Conservation (phyloP, 805 yeast species). For the Kodamaea sagamina region DNA sequence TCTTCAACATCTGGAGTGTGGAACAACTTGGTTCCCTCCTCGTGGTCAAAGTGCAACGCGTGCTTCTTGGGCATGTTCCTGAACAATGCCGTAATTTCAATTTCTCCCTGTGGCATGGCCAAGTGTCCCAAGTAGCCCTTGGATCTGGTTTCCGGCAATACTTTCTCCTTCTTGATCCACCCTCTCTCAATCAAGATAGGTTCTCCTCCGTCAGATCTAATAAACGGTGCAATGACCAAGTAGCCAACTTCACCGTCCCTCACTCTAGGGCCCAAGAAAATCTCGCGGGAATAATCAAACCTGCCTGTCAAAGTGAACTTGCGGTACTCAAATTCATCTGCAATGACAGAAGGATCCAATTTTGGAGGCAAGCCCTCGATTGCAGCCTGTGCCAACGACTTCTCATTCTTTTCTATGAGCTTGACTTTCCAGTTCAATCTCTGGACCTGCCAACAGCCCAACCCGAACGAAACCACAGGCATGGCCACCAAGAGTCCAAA, state of each 20-base stretch:
- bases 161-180: constrained; percentile 77
- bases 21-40: constrained; percentile 66
- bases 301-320: constrained; percentile 74
- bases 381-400: constrained; percentile 72
- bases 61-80: constrained; percentile 64
- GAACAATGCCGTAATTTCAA: constrained; percentile 71
- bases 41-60: constrained; percentile 69
- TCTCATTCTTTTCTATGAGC: constrained; percentile 80
- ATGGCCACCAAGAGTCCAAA: constrained; percentile 61
- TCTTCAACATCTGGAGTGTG: constrained; percentile 78
- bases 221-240: constrained; percentile 76
- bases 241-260: constrained; percentile 72
- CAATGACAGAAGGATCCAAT: constrained; percentile 63
- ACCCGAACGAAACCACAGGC: constrained; percentile 81
- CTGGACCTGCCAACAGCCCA: constrained; percentile 92
- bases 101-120: constrained; percentile 71
- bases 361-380: constrained; percentile 63
- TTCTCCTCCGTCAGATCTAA: constrained; percentile 70
- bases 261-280: constrained; percentile 88
- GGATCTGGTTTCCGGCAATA: constrained; percentile 52
- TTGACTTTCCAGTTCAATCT: constrained; percentile 87
- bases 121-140: constrained; percentile 58
- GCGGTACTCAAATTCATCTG: constrained; percentile 73
- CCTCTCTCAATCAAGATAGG: constrained; percentile 87
- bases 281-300: constrained; percentile 82